Evolutionary conservation across 169 alveolate genomes (phyloP).

Genomic region (Cyclospora cayetanensis): DNA sequence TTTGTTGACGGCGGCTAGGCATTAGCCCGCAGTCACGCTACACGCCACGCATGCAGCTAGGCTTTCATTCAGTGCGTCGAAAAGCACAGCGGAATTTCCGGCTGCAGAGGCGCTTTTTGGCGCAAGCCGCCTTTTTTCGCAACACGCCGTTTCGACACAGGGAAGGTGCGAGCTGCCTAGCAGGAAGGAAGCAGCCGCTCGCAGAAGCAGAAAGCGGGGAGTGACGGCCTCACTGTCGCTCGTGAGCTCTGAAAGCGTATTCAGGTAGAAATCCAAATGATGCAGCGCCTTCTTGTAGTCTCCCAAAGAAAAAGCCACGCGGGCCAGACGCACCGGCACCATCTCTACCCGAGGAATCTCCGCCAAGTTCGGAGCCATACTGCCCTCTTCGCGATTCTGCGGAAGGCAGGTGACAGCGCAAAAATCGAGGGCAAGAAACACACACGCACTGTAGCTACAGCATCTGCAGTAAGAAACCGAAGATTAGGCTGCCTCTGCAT

Average conservation of each 20-base stretch:
- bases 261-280: constrained; percentile 66
- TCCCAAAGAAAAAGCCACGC: constrained; percentile 55
- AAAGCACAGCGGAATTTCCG: no score
- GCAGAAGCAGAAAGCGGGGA: neutral
- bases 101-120: no score
- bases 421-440: neutral
- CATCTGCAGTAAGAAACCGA: neutral
- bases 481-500: no score
- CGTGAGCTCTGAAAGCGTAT: constrained; percentile 69
- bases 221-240: constrained; percentile 58
- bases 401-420: neutral
- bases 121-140: no score
- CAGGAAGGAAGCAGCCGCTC: no score
- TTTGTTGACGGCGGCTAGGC: no score
- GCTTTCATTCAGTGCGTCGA: no score
- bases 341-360: constrained; percentile 54
- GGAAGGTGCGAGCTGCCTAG: no score
- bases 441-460: neutral
- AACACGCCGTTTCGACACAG: no score
- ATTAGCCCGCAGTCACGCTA: neutral
- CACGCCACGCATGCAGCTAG: neutral
- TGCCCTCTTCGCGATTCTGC: constrained; percentile 60
- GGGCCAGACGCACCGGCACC: constrained; percentile 65
- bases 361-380: constrained; percentile 46
- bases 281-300: constrained; percentile 70